phyloP scores from a whole-genome alignment of 805 yeast genomes.

The Candida takata region DNA sequence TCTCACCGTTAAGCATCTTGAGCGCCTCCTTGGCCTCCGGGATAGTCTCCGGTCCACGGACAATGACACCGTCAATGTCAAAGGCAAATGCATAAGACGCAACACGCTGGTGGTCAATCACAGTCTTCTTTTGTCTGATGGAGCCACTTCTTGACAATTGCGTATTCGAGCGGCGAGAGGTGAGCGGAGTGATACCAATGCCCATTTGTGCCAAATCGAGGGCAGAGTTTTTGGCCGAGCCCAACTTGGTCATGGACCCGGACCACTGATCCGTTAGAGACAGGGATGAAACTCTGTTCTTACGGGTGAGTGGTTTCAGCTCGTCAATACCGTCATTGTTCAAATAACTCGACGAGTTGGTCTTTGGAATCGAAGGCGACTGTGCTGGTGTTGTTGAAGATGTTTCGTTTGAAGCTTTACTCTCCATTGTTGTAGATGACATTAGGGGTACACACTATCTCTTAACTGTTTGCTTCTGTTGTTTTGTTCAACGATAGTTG shows the following conservation, averaged over 20 bases:
- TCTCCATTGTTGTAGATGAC: conserved; percentile 2
- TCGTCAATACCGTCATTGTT: conserved; percentile 71
- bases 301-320: conserved; percentile 54
- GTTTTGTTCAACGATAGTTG: too few relatives aligned
- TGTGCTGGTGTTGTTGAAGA: conserved; percentile 14
- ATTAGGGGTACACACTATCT: too few relatives aligned
- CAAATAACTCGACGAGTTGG: conserved; percentile 52
- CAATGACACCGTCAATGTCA: conserved; percentile 88
- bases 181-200: conserved; percentile 17
- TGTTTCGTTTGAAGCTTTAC: conserved; percentile 5
- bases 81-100: conserved; percentile 87
- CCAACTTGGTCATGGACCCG: conserved; percentile 26
- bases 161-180: conserved; percentile 11
- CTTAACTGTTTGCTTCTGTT: too few relatives aligned
- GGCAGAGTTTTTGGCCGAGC: conserved; percentile 21
- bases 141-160: conserved; percentile 21
- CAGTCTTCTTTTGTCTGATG: conserved; percentile 36
- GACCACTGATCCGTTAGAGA: conserved; percentile 72
- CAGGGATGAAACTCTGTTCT: conserved; percentile 56
- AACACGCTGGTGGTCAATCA: conserved; percentile 63
- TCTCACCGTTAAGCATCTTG: conserved; percentile 66
- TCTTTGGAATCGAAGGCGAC: conserved; percentile 20
- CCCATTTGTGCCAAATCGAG: conserved; percentile 20
- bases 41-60: conserved; percentile 77
- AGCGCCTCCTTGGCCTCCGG: conserved; percentile 76